These are phyloP conservation scores for Noccaea caerulescens DNA, from an alignment of 345 rosid genomes.

Conservation along the genomic window DNA sequence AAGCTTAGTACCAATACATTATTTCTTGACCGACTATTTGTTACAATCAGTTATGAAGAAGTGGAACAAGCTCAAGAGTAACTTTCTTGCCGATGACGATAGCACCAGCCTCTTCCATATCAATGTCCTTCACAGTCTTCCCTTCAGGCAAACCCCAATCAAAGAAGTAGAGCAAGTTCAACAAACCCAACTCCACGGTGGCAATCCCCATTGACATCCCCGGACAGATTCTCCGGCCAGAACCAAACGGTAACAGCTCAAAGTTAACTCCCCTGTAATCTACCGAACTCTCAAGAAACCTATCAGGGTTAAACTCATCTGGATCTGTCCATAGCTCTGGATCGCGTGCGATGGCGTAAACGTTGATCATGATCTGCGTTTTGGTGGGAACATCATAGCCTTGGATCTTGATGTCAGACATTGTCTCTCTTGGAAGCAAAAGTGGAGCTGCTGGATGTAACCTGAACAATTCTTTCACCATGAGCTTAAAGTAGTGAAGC, in stretches of 20 bases:
- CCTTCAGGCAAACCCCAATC: slow-evolving; percentile 40
- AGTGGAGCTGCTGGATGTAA: slow-evolving; percentile 63
- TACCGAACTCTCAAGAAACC: slow-evolving; percentile 46
- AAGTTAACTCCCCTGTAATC: slow-evolving; percentile 52
- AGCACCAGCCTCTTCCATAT: slow-evolving; percentile 30
- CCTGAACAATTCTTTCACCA: slow-evolving; percentile 56
- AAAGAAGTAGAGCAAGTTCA: slow-evolving; percentile 39
- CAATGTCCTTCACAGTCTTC: slow-evolving; percentile 26
- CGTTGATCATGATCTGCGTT: slow-evolving; percentile 48
- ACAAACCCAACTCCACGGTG: slow-evolving; percentile 23
- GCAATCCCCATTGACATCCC: slow-evolving; percentile 34
- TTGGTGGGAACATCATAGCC: slow-evolving; percentile 49
- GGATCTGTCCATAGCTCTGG: slow-evolving; percentile 50
- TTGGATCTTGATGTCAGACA: slow-evolving; percentile 42
- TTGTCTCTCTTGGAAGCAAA: slow-evolving; percentile 49
- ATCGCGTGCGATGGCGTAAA: slow-evolving; percentile 56
- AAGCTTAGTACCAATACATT: not conserved
- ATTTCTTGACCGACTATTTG: not conserved
- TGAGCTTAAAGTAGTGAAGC: slow-evolving; percentile 48
- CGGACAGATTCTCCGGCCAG: slow-evolving; percentile 44
- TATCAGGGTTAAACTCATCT: slow-evolving; percentile 50
- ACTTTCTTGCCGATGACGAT: slow-evolving; percentile 33
- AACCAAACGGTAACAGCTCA: slow-evolving; percentile 55
- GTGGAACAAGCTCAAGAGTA: slow-evolving; percentile 41
- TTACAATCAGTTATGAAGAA: slow-evolving; percentile 4